These are phyloP conservation scores for Nicotiana tabacum DNA, from an alignment of 257 asterid species.

Conservation along the genomic window DNA sequence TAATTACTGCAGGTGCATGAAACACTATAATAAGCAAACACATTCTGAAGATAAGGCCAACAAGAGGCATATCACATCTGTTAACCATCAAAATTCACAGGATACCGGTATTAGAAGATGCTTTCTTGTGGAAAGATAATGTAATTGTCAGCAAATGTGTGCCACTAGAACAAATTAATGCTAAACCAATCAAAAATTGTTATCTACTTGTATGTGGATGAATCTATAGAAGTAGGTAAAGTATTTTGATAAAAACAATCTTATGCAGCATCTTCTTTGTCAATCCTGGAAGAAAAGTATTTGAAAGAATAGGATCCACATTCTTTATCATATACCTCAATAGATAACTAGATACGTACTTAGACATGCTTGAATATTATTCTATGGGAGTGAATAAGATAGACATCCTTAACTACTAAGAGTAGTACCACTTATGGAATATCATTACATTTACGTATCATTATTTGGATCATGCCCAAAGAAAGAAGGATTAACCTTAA, in stretches of 20 bases:
- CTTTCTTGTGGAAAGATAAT: not conserved
- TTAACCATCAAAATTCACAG: not conserved
- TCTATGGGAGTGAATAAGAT: too few species aligned
- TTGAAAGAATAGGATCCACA: not conserved
- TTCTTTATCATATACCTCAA: not conserved
- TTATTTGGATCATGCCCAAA: too few species aligned
- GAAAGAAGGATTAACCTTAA: too few species aligned
- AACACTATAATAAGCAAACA: too few species aligned
- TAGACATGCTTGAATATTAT: too few species aligned
- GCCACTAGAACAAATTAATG: not conserved
- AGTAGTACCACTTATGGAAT: too few species aligned
- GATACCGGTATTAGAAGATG: not conserved
- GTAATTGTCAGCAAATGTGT: not conserved
- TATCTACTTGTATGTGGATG: not conserved
- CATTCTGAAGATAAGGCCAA: too few species aligned
- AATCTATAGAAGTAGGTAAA: not conserved
- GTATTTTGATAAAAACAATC: not conserved
- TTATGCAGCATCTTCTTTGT: not conserved
- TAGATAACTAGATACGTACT: too few species aligned
- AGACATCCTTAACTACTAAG: too few species aligned
- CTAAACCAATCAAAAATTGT: not conserved
- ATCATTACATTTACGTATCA: too few species aligned
- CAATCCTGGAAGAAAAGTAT: not conserved
- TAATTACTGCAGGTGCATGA: too few species aligned
- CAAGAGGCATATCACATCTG: not conserved